Evolutionary conservation across 2,329 filamentous ascomycete species (phyloP).

Genomic region (Colletotrichum aenigma): DNA sequence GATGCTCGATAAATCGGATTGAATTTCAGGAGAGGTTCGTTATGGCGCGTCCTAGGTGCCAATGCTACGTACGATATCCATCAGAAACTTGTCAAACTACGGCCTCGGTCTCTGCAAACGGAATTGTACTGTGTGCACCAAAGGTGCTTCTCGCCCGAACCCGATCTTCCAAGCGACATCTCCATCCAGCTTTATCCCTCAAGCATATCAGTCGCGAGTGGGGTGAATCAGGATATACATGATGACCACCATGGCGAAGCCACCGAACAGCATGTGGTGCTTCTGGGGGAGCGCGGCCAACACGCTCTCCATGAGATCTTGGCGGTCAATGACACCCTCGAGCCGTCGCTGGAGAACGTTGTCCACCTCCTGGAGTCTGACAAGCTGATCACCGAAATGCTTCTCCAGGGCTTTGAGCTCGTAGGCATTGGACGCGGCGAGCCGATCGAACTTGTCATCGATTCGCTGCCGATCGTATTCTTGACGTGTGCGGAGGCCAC

Average conservation of each 20-base stretch:
- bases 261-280: not conserved
- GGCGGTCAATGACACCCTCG: not conserved
- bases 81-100: not conserved
- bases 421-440: not conserved
- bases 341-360: not conserved
- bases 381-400: not conserved
- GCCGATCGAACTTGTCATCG: not conserved
- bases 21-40: not conserved
- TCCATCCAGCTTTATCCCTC: not conserved
- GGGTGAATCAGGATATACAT: not conserved
- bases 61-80: not conserved
- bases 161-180: not conserved
- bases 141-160: not conserved
- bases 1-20: not conserved
- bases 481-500: not conserved
- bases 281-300: not conserved
- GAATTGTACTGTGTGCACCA: not conserved
- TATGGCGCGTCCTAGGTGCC: not conserved
- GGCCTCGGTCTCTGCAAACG: not conserved
- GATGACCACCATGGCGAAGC: not conserved
- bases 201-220: not conserved
- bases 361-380: not conserved
- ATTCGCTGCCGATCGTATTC: not conserved
- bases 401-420: not conserved
- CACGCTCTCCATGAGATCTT: not conserved